A percentile compares a stretch with the other conserved stretches of the same genome.
Conservation (phyloP, 2,329 filamentous ascomycete species). For the Cercospora sesami region DNA sequence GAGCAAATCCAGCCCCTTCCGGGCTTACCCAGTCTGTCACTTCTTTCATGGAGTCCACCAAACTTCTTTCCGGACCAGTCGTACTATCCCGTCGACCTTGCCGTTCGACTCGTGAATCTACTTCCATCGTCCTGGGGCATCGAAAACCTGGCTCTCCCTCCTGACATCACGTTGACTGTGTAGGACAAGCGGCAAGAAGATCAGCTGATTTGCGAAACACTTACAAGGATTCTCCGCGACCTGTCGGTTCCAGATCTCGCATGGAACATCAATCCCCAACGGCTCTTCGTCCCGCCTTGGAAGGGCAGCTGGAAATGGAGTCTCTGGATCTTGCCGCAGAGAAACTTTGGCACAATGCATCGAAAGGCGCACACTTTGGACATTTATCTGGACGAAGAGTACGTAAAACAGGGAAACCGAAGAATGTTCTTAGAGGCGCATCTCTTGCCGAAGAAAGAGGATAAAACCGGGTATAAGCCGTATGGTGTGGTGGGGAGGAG, state of each 20-base stretch:
- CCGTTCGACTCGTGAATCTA: background rate
- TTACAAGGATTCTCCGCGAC: background rate
- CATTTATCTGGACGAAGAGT: background rate
- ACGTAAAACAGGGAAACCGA: background rate
- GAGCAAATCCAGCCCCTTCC: background rate
- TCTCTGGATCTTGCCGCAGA: background rate
- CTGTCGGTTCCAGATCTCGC: background rate
- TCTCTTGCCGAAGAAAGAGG: background rate
- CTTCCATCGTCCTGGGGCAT: background rate
- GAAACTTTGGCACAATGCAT: background rate
- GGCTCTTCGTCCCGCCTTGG: background rate
- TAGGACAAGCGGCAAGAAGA: conserved; percentile 1
- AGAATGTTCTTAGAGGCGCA: background rate
- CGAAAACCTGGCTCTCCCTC: background rate
- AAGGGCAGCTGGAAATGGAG: background rate
- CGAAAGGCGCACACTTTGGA: background rate
- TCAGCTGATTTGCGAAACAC: background rate
- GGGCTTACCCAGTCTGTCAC: background rate
- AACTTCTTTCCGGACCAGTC: background rate
- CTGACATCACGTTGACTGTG: background rate
- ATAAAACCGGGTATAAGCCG: background rate
- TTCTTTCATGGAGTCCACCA: background rate
- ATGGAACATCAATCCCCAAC: background rate
- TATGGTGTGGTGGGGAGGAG: background rate
- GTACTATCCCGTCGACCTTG: background rate